Base-by-base conservation (phyloP, 1,139 yeast genomes). In the Debaryomycetaceae sp. region DNA sequence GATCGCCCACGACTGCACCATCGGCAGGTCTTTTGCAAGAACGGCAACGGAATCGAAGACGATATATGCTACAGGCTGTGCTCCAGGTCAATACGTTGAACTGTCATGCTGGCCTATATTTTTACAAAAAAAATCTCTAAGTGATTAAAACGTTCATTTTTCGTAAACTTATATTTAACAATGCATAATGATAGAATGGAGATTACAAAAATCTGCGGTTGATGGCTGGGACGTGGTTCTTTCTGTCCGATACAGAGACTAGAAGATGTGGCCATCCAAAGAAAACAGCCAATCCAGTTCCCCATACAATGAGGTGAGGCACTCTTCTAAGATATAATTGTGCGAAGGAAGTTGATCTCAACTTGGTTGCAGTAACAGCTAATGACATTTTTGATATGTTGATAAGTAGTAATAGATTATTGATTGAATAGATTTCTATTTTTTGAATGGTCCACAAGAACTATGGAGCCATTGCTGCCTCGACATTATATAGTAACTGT, bases 211-310 rank as follows among this genome's bases (percentile, higher is more conserved):
- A 41, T 29, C 48, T 37, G 14, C 17, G 14, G 51, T 65, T 63
- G 39, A 52, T 63, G 14, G 53, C 51, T 13, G 73, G 75, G 29
- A 60, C 75, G 40, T 61, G 35, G 48, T 60, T 51, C 31, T 47
- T 42, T 38, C 45, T 60, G 52, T 69, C 66, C 37, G 62, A 55
- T 8, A 45, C 49, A 20, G 52, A 57, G 35, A 60, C 60, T 53
- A 51, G 56, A 17, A 58, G 51, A 46, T 66, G 73, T 14, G 76
- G 76, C 75, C 76, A 70, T 22, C 65, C 66, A 47, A 72, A 62
- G 53, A 70, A 65, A 31, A 54, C 38, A 2, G 53, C 58, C n/a
- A 72, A 45, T 11, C 68, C 66, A 34, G 56, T 40, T 13, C 61
- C 69, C 75, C 76, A 70, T 7, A 52, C 50, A n/a, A 51, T 61